Percentiles rank a stretch among this genome's conserved stretches.
These are phyloP conservation scores for Leccinum sublutescens DNA, from an alignment of 768 basidiomycete genomes.

Conservation along the genomic window DNA sequence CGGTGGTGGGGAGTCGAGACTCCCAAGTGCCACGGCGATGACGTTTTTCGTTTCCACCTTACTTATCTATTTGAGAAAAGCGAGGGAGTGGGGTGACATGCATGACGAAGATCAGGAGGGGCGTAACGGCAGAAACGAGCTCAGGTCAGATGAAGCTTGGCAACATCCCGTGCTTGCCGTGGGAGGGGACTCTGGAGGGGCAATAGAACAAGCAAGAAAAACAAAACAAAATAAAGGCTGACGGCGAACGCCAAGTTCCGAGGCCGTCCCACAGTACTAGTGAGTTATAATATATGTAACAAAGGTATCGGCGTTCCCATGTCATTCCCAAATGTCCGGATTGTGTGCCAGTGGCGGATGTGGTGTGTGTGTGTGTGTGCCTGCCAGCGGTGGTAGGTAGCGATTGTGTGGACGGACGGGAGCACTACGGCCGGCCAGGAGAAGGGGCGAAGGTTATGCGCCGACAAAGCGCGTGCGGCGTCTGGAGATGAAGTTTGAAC, in stretches of 20 bases:
- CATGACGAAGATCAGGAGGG: constrained; percentile 9
- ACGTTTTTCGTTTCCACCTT: neutral
- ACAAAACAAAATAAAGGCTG: neutral
- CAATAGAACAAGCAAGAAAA: neutral
- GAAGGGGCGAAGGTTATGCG: constrained; percentile 5
- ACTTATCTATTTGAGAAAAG: neutral
- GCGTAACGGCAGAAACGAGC: neutral
- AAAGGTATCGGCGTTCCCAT: constrained; percentile 10
- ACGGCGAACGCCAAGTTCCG: constrained; percentile 4
- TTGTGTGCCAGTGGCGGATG: neutral
- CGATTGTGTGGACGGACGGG: neutral
- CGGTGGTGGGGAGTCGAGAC: neutral
- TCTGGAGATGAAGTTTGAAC: neutral
- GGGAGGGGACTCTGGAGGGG: constrained; percentile 4
- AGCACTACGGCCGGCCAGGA: neutral
- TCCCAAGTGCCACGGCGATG: neutral
- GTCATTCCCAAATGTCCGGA: neutral
- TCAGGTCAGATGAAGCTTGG: neutral
- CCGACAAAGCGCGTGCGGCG: neutral
- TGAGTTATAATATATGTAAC: neutral
- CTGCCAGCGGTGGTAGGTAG: constrained; percentile 1
- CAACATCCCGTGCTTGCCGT: constrained; percentile 14
- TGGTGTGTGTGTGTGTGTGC: neutral
- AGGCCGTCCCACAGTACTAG: constrained; percentile 8
- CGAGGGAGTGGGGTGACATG: neutral